phyloP scores from a whole-genome alignment of 192 early-diverging fungal genomes.

The Podila epicladia region DNA sequence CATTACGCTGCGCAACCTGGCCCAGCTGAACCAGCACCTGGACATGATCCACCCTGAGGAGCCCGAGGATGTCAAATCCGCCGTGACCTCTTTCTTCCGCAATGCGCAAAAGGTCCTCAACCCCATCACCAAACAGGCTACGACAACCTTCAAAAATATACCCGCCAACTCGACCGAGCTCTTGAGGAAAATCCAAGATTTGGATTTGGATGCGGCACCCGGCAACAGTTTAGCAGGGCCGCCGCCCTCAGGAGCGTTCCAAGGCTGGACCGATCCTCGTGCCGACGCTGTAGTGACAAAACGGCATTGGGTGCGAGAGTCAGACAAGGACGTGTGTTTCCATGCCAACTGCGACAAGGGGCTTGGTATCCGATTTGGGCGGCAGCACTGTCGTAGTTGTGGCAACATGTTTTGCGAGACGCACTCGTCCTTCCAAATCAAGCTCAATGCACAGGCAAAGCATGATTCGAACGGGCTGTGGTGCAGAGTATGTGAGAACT shows the following conservation, averaged over 20 bases:
- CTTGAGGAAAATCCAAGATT: conserved; percentile 57
- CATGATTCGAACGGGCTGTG: conserved; percentile 68
- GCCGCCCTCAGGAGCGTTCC: conserved; percentile 44
- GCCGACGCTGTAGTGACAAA: conserved; percentile 59
- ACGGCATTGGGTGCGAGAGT: conserved; percentile 64
- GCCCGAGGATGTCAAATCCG: conserved; percentile 58
- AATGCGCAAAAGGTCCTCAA: conserved; percentile 64
- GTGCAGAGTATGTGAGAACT: conserved; percentile 69
- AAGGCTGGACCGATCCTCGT: conserved; percentile 45
- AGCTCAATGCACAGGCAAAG: conserved; percentile 64
- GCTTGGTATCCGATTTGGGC: conserved; percentile 58
- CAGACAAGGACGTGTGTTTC: conserved; percentile 57
- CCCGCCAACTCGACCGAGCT: conserved; percentile 50
- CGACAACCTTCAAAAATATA: conserved; percentile 51
- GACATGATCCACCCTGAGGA: conserved; percentile 61
- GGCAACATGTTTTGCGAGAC: conserved; percentile 69
- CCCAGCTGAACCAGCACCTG: conserved; percentile 57
- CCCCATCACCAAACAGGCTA: conserved; percentile 47
- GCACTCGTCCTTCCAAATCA: conserved; percentile 66
- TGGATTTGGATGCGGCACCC: conserved; percentile 42
- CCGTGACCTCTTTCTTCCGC: conserved; percentile 57
- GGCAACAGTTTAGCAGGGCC: conserved; percentile 34
- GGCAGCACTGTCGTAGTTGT: conserved; percentile 69
- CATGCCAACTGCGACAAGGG: conserved; percentile 56
- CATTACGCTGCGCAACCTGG: conserved; percentile 39